These are phyloP conservation scores for Hypoxylon fragiforme DNA, from an alignment of 495 filamentous ascomycete species.

Conservation along the genomic window DNA sequence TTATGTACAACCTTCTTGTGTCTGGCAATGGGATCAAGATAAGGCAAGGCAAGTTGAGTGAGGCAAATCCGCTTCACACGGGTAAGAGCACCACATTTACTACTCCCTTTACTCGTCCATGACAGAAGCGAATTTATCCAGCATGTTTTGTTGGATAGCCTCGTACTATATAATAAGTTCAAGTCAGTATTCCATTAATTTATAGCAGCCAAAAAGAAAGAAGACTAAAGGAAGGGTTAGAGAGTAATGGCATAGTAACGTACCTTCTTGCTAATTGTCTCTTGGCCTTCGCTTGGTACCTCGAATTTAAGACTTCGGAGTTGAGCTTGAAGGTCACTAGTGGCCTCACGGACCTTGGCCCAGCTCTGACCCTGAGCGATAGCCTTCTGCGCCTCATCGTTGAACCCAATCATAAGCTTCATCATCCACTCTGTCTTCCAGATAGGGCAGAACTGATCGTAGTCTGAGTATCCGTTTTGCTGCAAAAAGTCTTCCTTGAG, in stretches of 20 bases:
- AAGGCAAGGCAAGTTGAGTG: not conserved
- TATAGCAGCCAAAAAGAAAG: constrained; percentile 12
- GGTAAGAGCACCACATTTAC: no score
- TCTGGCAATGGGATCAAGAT: no score
- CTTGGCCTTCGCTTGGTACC: constrained; percentile 76
- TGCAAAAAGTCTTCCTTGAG: constrained; percentile 99
- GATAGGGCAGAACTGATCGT: constrained; percentile 97
- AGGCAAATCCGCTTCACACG: no score
- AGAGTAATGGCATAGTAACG: constrained; percentile 11
- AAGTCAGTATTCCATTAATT: constrained; percentile 12
- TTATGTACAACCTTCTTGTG: no score
- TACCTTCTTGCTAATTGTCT: constrained; percentile 77
- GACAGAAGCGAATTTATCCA: constrained; percentile 93
- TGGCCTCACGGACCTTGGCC: constrained; percentile 89
- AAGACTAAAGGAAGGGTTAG: not conserved
- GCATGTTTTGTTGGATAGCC: constrained; percentile 84
- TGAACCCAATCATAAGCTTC: constrained; percentile 97
- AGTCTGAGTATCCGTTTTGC: constrained; percentile 98
- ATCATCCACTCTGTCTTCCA: constrained; percentile 99
- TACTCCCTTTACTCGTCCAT: constrained; percentile 92
- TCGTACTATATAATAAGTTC: constrained; percentile 68
- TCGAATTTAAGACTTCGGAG: constrained; percentile 96
- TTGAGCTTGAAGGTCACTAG: constrained; percentile 77
- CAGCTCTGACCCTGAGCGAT: constrained; percentile 86
- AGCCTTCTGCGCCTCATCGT: constrained; percentile 96